A percentile compares a stretch with the other conserved stretches of the same genome.
phyloP scores from a whole-genome alignment of 345 rosid species.

The Dipteronia dyeriana region DNA sequence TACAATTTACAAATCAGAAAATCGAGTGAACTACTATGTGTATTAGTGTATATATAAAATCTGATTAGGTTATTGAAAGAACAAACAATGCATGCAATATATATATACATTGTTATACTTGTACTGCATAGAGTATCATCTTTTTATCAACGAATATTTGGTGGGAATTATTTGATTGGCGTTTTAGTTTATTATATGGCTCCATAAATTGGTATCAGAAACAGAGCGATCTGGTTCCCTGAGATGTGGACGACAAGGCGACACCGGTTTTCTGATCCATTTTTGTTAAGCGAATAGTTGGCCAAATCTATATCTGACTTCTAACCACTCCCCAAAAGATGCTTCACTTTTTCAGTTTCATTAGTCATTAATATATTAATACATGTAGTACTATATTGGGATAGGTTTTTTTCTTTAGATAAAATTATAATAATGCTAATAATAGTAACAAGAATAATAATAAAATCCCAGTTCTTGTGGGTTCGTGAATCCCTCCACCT shows the following conservation, averaged over 20 bases:
- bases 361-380: neutral
- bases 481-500: neutral
- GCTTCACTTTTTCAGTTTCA: neutral
- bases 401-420: neutral
- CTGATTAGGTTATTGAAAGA: neutral
- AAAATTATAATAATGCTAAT: neutral
- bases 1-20: no score
- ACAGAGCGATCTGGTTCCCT: conserved; percentile 17
- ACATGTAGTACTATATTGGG: no score
- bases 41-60: neutral
- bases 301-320: conserved; percentile 42
- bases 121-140: neutral
- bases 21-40: no score
- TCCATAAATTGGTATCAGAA: conserved; percentile 8
- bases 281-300: conserved; percentile 26
- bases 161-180: neutral
- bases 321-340: conserved; percentile 36
- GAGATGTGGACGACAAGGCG: conserved; percentile 22
- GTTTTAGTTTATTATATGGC: neutral
- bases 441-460: no score
- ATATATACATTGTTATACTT: neutral
- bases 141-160: neutral
- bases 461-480: neutral
- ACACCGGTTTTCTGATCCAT: conserved; percentile 5
- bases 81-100: neutral